Percentiles rank a stretch among this genome's conserved stretches.
Conservation (phyloP, 202 grass and related monocot genomes). For the Panicum virgatum region DNA sequence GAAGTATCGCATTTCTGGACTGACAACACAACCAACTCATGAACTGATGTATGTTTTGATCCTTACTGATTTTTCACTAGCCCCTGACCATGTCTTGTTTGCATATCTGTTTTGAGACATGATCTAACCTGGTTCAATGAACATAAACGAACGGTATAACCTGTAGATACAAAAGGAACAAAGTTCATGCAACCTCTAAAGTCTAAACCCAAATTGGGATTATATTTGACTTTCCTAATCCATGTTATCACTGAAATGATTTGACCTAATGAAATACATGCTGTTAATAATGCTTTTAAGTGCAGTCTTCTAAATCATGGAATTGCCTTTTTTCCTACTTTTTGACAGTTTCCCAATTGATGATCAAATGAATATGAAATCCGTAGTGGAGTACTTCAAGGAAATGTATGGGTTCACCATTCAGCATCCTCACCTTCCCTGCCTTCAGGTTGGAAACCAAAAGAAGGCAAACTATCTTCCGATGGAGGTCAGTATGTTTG, state of each 20-base stretch:
- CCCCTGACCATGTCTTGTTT: not conserved
- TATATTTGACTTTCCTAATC: not conserved
- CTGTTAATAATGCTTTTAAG: not conserved
- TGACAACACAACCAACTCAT: constrained; percentile 88
- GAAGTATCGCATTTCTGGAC: constrained; percentile 91
- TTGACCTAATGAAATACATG: not conserved
- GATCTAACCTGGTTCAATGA: not conserved
- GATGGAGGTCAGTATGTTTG: constrained; percentile 71
- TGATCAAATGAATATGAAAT: constrained; percentile 99
- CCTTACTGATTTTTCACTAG: not conserved
- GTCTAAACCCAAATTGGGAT: not conserved
- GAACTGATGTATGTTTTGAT: constrained; percentile 78
- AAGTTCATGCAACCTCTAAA: not conserved
- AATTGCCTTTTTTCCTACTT: not conserved
- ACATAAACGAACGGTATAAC: not conserved
- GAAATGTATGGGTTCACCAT: constrained; percentile 99
- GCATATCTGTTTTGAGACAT: constrained; percentile 1
- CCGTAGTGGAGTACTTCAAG: constrained; percentile 97
- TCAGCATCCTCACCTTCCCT: constrained; percentile 86
- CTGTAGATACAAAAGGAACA: not conserved
- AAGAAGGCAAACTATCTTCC: constrained; percentile 98
- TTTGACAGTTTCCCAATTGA: constrained; percentile 93
- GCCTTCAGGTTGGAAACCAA: constrained; percentile 98
- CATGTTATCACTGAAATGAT: not conserved
- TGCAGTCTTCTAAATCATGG: not conserved